Conservation (phyloP, 805 yeast genomes). For the Brettanomyces anomalus region DNA sequence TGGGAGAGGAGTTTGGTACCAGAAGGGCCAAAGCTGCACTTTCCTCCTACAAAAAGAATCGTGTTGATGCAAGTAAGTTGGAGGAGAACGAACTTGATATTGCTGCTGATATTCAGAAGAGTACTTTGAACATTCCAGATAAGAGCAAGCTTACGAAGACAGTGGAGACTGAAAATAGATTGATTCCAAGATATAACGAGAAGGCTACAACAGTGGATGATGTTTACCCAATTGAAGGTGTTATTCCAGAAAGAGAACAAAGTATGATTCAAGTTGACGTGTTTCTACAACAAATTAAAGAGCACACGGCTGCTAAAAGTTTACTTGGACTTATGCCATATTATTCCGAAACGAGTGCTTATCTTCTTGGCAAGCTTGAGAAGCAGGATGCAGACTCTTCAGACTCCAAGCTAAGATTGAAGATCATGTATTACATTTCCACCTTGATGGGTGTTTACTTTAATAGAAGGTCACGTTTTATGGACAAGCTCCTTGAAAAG, state of each 20-base stretch:
- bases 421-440: constrained; percentile 72
- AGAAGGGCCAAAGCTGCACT: constrained; percentile 92
- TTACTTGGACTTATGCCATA: constrained; percentile 35
- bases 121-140: constrained; percentile 69
- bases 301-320: constrained; percentile 38
- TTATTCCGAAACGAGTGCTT: constrained; percentile 37
- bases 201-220: constrained; percentile 81
- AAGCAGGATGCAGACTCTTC: constrained; percentile 10
- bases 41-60: constrained; percentile 68
- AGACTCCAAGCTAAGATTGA: constrained; percentile 43
- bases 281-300: constrained; percentile 27
- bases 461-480: constrained; percentile 57
- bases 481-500: constrained; percentile 47
- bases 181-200: constrained; percentile 68
- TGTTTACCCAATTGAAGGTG: constrained; percentile 62
- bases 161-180: constrained; percentile 59
- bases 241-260: constrained; percentile 64
- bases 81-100: constrained; percentile 65
- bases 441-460: constrained; percentile 72
- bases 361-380: constrained; percentile 12
- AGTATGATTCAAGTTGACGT: constrained; percentile 53
- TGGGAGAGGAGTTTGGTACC: constrained; percentile 97
- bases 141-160: constrained; percentile 49
- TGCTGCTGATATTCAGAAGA: constrained; percentile 64
- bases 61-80: constrained; percentile 77